These are phyloP conservation scores for Penicillium sp. DNA, from an alignment of 2,329 filamentous ascomycete species.

Conservation along the genomic window DNA sequence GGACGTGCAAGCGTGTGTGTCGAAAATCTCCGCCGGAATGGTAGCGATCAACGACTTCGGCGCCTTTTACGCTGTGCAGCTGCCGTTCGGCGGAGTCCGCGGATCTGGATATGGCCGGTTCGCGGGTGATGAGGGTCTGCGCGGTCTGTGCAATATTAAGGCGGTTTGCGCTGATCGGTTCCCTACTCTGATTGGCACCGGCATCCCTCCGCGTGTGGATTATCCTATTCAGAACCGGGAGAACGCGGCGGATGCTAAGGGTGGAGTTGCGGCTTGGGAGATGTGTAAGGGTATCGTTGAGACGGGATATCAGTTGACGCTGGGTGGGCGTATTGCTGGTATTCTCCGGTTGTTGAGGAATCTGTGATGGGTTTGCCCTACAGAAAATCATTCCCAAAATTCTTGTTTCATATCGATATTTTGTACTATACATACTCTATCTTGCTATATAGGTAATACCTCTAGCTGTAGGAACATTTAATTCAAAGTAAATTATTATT, in stretches of 20 bases:
- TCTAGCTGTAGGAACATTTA: neutral
- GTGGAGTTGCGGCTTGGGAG: constrained; percentile 64
- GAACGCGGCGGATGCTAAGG: constrained; percentile 37
- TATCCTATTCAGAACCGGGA: constrained; percentile 72
- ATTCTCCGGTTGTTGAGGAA: constrained; percentile 40
- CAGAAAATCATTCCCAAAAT: neutral
- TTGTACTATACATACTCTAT: constrained; percentile 4
- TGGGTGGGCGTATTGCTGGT: constrained; percentile 41
- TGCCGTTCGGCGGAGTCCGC: constrained; percentile 89
- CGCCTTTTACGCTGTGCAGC: constrained; percentile 85
- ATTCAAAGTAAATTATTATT: neutral
- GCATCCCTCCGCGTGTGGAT: constrained; percentile 74
- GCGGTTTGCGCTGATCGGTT: constrained; percentile 75
- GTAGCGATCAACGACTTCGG: constrained; percentile 95
- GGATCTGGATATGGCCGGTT: constrained; percentile 93
- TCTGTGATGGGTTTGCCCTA: constrained; percentile 25
- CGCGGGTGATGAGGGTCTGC: constrained; percentile 82
- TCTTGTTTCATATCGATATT: neutral
- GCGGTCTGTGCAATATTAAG: constrained; percentile 83
- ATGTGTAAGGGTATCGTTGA: constrained; percentile 47
- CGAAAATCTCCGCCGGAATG: constrained; percentile 76
- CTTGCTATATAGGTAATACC: neutral
- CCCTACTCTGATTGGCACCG: constrained; percentile 59
- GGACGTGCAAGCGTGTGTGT: constrained; percentile 63
- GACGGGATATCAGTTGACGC: constrained; percentile 47